Evolutionary conservation across 1,284 basidiomycete genomes (phyloP).

Genomic region (Peniophora sp.): DNA sequence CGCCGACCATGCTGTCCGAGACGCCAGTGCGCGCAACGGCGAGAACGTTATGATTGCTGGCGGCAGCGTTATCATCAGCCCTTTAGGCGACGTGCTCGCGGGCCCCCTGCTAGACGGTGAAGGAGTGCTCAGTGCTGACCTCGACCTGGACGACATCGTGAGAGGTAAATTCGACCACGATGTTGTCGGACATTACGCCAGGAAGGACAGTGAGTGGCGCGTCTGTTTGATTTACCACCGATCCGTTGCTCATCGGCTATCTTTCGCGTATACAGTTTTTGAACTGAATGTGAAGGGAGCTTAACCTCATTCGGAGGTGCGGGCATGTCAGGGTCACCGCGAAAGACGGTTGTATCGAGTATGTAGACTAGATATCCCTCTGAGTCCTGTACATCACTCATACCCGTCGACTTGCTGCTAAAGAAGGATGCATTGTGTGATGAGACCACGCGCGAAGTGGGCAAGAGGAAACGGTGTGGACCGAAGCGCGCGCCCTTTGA

Average conservation of each 20-base stretch:
- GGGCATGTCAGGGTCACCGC: no score
- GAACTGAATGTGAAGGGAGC: conserved; percentile 2
- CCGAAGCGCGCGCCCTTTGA: no score
- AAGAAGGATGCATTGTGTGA: no score
- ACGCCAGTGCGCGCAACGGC: conserved; percentile 30
- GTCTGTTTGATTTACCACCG: background rate
- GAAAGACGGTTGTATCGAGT: no score
- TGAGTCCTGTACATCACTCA: no score
- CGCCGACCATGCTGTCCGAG: conserved; percentile 39
- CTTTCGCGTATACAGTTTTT: conserved; percentile 1
- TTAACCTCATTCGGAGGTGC: conserved; percentile 11
- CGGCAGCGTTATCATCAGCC: conserved; percentile 62
- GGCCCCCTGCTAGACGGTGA: conserved; percentile 57
- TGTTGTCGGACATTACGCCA: conserved; percentile 60
- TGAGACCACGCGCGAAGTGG: no score
- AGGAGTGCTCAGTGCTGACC: conserved; percentile 55
- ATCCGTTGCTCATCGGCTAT: conserved; percentile 2
- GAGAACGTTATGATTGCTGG: conserved; percentile 61
- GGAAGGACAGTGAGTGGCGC: conserved; percentile 46
- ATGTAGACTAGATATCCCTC: no score
- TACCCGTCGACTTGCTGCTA: no score
- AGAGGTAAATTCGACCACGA: conserved; percentile 72
- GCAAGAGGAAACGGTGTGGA: no score
- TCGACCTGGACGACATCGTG: conserved; percentile 53
- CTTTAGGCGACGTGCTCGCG: conserved; percentile 59